Conservation (phyloP, 148 eudicot genomes). For the Agrostemma githago region DNA sequence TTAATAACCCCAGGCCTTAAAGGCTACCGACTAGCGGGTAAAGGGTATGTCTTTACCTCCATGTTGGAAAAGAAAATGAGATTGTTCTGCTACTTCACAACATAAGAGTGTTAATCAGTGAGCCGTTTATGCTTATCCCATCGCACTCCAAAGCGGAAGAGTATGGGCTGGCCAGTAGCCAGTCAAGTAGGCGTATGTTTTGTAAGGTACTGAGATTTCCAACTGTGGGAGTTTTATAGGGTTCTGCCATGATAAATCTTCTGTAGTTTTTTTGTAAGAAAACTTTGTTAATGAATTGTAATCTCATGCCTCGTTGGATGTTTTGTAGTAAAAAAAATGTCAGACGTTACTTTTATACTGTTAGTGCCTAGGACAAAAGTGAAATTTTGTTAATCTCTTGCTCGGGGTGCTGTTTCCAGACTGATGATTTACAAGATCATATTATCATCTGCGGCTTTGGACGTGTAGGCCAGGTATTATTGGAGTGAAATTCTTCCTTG, state of each 20-base stretch:
- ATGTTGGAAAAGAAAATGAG: no score
- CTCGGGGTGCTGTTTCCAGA: constrained; percentile 45
- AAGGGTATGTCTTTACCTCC: no score
- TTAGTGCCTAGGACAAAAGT: neutral
- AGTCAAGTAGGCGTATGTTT: neutral
- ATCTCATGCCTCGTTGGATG: neutral
- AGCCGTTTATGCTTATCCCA: no score
- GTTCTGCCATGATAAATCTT: neutral
- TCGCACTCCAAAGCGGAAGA: no score
- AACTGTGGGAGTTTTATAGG: neutral
- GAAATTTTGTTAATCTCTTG: constrained; percentile 13
- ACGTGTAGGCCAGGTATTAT: constrained; percentile 94
- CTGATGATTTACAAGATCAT: constrained; percentile 98
- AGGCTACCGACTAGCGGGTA: no score
- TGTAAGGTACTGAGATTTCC: neutral
- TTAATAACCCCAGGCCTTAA: no score
- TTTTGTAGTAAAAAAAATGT: neutral
- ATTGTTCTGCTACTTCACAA: no score
- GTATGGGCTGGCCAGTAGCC: neutral
- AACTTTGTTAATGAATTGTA: neutral
- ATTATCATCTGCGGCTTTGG: constrained; percentile 97
- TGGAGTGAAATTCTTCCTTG: neutral
- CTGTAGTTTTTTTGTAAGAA: neutral
- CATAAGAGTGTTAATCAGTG: no score
- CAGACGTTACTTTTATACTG: neutral